phyloP scores from a whole-genome alignment of 192 early-diverging fungal species.

The Coemansia sp. region DNA sequence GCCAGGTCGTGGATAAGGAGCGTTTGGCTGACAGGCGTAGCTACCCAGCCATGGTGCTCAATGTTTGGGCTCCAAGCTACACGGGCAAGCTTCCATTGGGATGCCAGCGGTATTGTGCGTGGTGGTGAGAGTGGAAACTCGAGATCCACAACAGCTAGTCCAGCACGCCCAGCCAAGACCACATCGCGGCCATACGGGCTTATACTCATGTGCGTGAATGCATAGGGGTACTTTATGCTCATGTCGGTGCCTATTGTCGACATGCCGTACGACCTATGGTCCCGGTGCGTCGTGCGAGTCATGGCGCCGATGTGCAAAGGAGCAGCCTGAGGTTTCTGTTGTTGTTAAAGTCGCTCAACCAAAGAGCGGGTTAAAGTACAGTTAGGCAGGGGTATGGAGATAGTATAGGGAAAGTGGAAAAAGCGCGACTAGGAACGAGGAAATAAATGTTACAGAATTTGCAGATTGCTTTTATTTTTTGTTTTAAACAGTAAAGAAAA shows the following conservation, averaged over 20 bases:
- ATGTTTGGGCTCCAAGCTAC: constrained; percentile 41
- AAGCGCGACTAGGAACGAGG: not conserved
- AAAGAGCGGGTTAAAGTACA: not conserved
- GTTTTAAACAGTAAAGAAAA: not conserved
- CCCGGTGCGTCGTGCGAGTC: constrained; percentile 8
- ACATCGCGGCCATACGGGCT: constrained; percentile 49
- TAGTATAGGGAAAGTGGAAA: not conserved
- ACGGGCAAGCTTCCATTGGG: constrained; percentile 30
- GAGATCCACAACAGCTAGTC: constrained; percentile 40
- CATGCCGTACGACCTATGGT: constrained; percentile 6
- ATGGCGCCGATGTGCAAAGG: not conserved
- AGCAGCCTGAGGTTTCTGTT: not conserved
- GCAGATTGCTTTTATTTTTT: no score
- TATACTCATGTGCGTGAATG: constrained; percentile 35
- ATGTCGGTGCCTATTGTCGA: constrained; percentile 31
- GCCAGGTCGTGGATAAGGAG: constrained; percentile 41
- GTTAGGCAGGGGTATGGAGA: not conserved
- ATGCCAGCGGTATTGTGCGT: constrained; percentile 25
- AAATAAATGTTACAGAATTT: no score
- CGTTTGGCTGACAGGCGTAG: constrained; percentile 33
- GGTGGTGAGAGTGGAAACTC: constrained; percentile 34
- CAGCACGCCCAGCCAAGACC: constrained; percentile 32
- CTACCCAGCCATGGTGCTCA: constrained; percentile 41
- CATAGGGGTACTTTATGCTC: constrained; percentile 34
- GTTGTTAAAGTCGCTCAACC: not conserved